Percentiles rank a stretch among this genome's conserved stretches.
These are phyloP conservation scores for Dendrostoma leiphaemia DNA, from an alignment of 2,329 filamentous ascomycete genomes.

Conservation along the genomic window DNA sequence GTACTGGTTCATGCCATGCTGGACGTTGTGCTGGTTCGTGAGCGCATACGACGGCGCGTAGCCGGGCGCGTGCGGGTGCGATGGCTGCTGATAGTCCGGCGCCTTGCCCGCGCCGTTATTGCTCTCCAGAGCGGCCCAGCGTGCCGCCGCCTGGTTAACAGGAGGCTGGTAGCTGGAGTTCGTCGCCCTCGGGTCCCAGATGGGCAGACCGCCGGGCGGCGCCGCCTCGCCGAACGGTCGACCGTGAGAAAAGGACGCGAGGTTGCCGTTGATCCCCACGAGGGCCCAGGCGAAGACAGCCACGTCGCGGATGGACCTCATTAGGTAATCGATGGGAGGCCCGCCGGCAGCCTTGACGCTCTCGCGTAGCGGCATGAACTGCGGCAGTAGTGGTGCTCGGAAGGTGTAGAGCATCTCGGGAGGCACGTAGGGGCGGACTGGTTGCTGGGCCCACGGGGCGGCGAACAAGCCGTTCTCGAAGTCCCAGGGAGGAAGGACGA, in stretches of 20 bases:
- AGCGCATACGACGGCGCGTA: background rate
- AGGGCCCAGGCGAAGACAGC: conserved; percentile 87
- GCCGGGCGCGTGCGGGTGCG: background rate
- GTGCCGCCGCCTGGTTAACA: conserved; percentile 33
- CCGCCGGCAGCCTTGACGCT: conserved; percentile 46
- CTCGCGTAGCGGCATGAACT: conserved; percentile 43
- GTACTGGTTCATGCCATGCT: background rate
- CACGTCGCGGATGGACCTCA: conserved; percentile 79
- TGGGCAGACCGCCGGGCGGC: conserved; percentile 57
- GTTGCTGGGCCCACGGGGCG: conserved; percentile 73
- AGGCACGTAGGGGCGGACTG: conserved; percentile 50
- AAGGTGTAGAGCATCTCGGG: conserved; percentile 43
- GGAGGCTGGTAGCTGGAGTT: conserved; percentile 32
- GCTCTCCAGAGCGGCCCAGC: conserved; percentile 24
- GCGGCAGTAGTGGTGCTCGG: conserved; percentile 40
- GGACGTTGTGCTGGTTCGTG: background rate
- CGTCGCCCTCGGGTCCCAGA: conserved; percentile 51
- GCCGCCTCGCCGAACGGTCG: conserved; percentile 61
- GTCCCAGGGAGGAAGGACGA: conserved; percentile 37
- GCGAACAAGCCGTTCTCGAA: conserved; percentile 68
- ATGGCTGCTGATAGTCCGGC: background rate
- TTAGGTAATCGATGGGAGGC: conserved; percentile 62
- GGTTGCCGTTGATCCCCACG: conserved; percentile 73
- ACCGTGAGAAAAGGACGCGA: conserved; percentile 64
- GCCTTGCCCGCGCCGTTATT: conserved; percentile 17